Evolutionary conservation across 768 basidiomycete species (phyloP).

Genomic region (Mycena leptocephala): DNA sequence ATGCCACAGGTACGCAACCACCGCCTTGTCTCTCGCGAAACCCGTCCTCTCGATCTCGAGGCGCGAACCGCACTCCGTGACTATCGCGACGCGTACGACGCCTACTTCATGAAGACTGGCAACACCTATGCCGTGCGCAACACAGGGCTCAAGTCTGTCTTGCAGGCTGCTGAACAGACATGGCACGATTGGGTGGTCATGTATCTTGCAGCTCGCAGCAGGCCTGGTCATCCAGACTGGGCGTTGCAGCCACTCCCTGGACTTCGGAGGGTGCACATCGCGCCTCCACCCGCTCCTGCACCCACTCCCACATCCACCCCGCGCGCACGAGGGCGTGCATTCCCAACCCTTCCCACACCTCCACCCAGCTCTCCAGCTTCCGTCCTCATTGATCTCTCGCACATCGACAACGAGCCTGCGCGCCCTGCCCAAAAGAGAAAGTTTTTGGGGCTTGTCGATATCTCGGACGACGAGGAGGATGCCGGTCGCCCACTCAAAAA

Average conservation of each 20-base stretch:
- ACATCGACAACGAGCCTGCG: not conserved
- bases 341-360: not conserved
- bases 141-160: not conserved
- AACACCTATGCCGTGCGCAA: not conserved
- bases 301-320: not conserved
- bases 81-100: not conserved
- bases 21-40: not conserved
- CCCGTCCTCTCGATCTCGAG: not conserved
- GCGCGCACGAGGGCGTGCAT: not conserved
- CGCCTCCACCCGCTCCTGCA: not conserved
- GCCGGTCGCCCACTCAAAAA: not conserved
- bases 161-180: conserved; percentile 20
- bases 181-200: conserved; percentile 10
- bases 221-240: conserved; percentile 2
- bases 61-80: not conserved
- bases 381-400: not conserved
- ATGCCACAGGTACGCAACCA: not conserved
- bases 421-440: not conserved
- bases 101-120: not conserved
- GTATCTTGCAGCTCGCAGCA: conserved; percentile 2
- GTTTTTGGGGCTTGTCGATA: not conserved
- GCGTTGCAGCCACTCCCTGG: conserved; percentile 25
- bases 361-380: not conserved
- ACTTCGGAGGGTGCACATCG: not conserved
- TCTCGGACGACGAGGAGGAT: not conserved